Percentiles rank a stretch among this genome's conserved stretches.
Conservation (phyloP, 2,329 filamentous ascomycete species). For the Phialophora tarda region DNA sequence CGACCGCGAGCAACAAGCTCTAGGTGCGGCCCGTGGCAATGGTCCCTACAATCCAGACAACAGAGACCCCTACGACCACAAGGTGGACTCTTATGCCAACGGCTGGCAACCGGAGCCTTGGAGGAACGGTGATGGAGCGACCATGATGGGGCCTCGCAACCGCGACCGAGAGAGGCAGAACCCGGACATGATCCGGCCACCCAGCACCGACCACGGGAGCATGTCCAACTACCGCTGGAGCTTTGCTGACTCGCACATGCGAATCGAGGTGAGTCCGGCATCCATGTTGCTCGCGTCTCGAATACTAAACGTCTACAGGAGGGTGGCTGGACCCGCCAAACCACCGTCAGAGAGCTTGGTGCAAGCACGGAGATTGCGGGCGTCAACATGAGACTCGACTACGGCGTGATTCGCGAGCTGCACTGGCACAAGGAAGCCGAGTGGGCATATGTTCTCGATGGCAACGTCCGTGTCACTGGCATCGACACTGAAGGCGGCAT, state of each 20-base stretch:
- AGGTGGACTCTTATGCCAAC: slow-evolving; percentile 33
- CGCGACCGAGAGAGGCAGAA: slow-evolving; percentile 69
- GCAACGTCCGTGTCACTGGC: slow-evolving; percentile 72
- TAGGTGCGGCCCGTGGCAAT: slow-evolving; percentile 21
- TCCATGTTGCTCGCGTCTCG: background rate
- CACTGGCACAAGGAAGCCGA: slow-evolving; percentile 84
- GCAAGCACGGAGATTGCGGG: slow-evolving; percentile 69
- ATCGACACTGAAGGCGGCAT: slow-evolving; percentile 76
- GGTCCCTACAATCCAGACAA: slow-evolving; percentile 29
- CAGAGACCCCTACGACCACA: slow-evolving; percentile 33
- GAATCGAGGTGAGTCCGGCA: slow-evolving; percentile 62
- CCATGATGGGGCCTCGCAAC: slow-evolving; percentile 73
- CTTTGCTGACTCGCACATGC: slow-evolving; percentile 67
- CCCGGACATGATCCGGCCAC: slow-evolving; percentile 73
- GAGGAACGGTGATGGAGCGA: slow-evolving; percentile 68
- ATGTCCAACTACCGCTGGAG: slow-evolving; percentile 76
- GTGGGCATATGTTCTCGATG: slow-evolving; percentile 76
- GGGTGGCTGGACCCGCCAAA: slow-evolving; percentile 78
- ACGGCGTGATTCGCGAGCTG: slow-evolving; percentile 74
- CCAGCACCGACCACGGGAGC: slow-evolving; percentile 73
- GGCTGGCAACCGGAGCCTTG: slow-evolving; percentile 61
- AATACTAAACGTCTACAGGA: slow-evolving; percentile 55
- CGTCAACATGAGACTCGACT: slow-evolving; percentile 77
- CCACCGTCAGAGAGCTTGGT: slow-evolving; percentile 50
- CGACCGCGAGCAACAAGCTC: slow-evolving; percentile 50